Evolutionary conservation across 2,329 filamentous ascomycete species (phyloP).

Genomic region (Alternaria triticimaculans): DNA sequence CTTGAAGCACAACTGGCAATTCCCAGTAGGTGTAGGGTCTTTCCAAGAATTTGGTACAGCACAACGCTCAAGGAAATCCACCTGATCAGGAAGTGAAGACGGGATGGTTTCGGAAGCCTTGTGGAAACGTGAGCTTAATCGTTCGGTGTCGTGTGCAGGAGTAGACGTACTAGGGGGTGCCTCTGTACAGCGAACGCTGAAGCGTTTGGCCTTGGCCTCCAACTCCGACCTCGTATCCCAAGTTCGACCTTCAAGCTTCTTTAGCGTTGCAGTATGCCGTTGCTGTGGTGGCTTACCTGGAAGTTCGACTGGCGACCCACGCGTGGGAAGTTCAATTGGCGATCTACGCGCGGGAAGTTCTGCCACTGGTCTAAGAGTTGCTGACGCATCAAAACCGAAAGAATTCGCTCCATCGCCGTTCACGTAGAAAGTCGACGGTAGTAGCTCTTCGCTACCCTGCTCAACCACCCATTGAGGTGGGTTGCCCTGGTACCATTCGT

Average conservation of each 20-base stretch:
- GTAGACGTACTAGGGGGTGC: background rate
- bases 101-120: background rate
- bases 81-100: background rate
- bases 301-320: background rate
- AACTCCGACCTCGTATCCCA: background rate
- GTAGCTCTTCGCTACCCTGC: background rate
- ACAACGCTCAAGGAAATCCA: constrained; percentile 5
- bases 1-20: constrained; percentile 9
- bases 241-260: constrained; percentile 6
- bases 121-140: constrained; percentile 10
- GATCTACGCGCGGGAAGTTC: background rate
- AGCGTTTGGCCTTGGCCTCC: background rate
- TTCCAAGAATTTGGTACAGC: background rate
- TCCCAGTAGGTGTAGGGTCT: background rate
- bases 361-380: background rate
- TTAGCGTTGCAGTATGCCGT: constrained; percentile 1
- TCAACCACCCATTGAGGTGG: background rate
- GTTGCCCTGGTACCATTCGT: background rate
- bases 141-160: background rate
- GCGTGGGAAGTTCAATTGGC: background rate
- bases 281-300: background rate
- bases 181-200: background rate
- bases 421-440: background rate
- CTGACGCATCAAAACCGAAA: background rate
- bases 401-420: background rate